Conservation (phyloP, 768 basidiomycete species). For the Leccinum subgranulosum region DNA sequence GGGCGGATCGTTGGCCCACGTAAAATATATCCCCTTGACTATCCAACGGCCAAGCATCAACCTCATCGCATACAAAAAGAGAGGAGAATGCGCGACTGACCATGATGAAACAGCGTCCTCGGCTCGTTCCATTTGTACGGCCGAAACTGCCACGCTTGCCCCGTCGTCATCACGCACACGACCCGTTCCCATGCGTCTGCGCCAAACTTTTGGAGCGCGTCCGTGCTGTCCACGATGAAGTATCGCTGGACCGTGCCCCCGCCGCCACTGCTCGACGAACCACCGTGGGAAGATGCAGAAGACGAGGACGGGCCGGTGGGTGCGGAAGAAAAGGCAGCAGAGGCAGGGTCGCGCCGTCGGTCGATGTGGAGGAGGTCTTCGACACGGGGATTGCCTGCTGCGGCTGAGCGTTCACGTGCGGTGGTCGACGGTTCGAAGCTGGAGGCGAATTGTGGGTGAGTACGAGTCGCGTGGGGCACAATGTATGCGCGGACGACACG, state of each 20-base stretch:
- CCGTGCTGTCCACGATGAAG: slow-evolving; percentile 88
- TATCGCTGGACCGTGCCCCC: slow-evolving; percentile 52
- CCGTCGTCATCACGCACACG: slow-evolving; percentile 96
- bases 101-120: slow-evolving; percentile 87
- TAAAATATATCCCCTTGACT: slow-evolving; percentile 96
- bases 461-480: background rate
- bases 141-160: slow-evolving; percentile 97
- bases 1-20: slow-evolving; percentile 91
- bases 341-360: slow-evolving; percentile 61
- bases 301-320: slow-evolving; percentile 1
- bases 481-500: background rate
- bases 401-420: slow-evolving; percentile 63
- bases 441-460: background rate
- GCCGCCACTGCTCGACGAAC: slow-evolving; percentile 6
- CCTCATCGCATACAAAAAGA: background rate
- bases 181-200: slow-evolving; percentile 96
- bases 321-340: slow-evolving; percentile 16
- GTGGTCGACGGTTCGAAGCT: slow-evolving; percentile 77
- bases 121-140: slow-evolving; percentile 98
- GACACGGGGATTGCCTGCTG: slow-evolving; percentile 68
- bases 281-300: slow-evolving; percentile 17
- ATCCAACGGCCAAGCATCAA: background rate
- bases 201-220: slow-evolving; percentile 89
- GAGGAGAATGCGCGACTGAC: slow-evolving; percentile 38
- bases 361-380: slow-evolving; percentile 90